phyloP scores from a whole-genome alignment of 345 rosid genomes.

The Moringa oleifera region DNA sequence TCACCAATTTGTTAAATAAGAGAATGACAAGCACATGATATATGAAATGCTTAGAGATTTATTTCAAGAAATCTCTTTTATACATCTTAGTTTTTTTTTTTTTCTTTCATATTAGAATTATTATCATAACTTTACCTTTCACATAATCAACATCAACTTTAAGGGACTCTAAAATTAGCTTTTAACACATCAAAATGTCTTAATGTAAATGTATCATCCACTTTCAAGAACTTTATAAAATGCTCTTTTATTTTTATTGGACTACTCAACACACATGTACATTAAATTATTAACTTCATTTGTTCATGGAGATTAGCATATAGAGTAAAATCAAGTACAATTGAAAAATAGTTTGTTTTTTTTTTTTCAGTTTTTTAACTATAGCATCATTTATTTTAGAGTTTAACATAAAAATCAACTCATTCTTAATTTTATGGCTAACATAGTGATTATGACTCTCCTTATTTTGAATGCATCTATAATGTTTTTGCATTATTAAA shows the following conservation, averaged over 20 bases:
- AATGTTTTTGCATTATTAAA: conserved; percentile 2
- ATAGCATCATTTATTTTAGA: too few species aligned
- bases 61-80: background rate
- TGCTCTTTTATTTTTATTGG: background rate
- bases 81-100: background rate
- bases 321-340: too few species aligned
- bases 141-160: background rate
- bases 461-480: conserved; percentile 1
- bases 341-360: too few species aligned
- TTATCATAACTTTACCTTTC: background rate
- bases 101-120: background rate
- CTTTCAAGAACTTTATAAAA: too few species aligned
- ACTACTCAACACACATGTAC: too few species aligned
- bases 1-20: background rate
- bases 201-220: too few species aligned
- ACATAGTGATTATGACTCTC: conserved; percentile 2
- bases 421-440: conserved; percentile 1
- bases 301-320: too few species aligned
- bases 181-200: too few species aligned
- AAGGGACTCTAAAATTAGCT: too few species aligned
- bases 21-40: background rate
- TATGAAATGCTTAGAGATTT: background rate
- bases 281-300: too few species aligned
- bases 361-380: too few species aligned
- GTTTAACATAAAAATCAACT: too few species aligned